Percentiles rank a stretch among this genome's conserved stretches.
phyloP scores from a whole-genome alignment of 1,284 basidiomycete genomes.

The Ganoderma boninense region DNA sequence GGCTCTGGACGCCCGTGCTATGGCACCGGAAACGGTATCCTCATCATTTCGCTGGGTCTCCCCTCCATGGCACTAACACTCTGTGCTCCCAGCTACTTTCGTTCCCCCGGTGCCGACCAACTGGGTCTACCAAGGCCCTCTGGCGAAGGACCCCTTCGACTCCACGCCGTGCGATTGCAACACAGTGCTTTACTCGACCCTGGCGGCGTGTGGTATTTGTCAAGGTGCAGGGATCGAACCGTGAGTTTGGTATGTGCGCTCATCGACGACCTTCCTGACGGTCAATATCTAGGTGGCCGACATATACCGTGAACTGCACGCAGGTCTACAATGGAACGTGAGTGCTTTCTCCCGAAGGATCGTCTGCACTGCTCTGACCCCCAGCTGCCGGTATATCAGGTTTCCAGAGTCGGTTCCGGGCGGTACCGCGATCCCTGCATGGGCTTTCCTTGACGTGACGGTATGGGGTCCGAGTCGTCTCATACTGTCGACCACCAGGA shows the following conservation, averaged over 20 bases:
- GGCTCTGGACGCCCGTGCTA: conserved; percentile 12
- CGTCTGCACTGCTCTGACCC: background rate
- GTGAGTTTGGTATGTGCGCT: background rate
- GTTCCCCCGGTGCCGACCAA: background rate
- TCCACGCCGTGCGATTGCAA: conserved; percentile 13
- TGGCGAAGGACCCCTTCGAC: background rate
- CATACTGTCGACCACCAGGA: background rate
- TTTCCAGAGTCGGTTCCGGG: conserved; percentile 6
- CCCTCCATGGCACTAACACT: background rate
- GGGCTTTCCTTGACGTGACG: conserved; percentile 6
- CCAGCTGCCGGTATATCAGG: background rate
- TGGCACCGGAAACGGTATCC: background rate
- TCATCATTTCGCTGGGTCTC: background rate
- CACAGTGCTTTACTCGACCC: conserved; percentile 12
- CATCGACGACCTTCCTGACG: background rate
- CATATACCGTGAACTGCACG: background rate
- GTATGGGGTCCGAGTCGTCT: background rate
- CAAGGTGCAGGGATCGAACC: conserved; percentile 10
- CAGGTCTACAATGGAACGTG: background rate
- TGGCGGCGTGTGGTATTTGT: conserved; percentile 13
- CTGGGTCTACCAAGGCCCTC: conserved; percentile 1
- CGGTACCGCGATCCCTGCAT: conserved; percentile 11
- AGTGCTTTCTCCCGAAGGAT: background rate
- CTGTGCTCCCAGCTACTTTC: background rate
- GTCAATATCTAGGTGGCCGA: conserved; percentile 1